These are phyloP conservation scores for Glarea lozoyensis DNA, from an alignment of 495 filamentous ascomycete species.

Conservation along the genomic window DNA sequence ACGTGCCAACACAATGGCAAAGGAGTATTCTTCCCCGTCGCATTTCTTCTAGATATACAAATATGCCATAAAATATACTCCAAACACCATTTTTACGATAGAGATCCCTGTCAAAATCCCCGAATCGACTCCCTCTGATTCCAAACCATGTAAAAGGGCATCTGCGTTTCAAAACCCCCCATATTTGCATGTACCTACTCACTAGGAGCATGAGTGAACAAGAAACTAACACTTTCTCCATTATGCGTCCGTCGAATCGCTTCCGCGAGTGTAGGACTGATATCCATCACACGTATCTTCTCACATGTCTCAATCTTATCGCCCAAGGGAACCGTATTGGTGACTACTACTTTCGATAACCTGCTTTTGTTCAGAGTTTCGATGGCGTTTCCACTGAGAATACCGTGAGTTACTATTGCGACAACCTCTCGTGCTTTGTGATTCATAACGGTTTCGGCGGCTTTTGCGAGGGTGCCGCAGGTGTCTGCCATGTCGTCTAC, in stretches of 20 bases:
- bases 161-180: no score
- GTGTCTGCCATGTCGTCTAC: slow-evolving; percentile 85
- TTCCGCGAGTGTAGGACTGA: slow-evolving; percentile 68
- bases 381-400: slow-evolving; percentile 85
- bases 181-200: slow-evolving; percentile 11
- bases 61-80: no score
- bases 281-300: slow-evolving; percentile 83
- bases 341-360: slow-evolving; percentile 76
- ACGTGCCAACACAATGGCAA: no score
- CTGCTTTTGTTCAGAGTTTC: slow-evolving; percentile 79
- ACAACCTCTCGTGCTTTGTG: slow-evolving; percentile 83
- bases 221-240: slow-evolving; percentile 84
- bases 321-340: slow-evolving; percentile 89
- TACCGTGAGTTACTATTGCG: slow-evolving; percentile 94
- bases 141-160: no score
- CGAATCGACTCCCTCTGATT: no score
- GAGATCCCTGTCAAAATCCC: no score
- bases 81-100: no score
- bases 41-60: no score
- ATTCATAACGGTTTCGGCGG: slow-evolving; percentile 81
- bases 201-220: slow-evolving; percentile 83
- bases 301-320: slow-evolving; percentile 73
- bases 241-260: slow-evolving; percentile 90
- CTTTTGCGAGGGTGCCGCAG: slow-evolving; percentile 89
- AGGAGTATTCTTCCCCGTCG: no score